phyloP scores from a whole-genome alignment of 2,329 filamentous ascomycete species.

The Zymoseptoria tritici region DNA sequence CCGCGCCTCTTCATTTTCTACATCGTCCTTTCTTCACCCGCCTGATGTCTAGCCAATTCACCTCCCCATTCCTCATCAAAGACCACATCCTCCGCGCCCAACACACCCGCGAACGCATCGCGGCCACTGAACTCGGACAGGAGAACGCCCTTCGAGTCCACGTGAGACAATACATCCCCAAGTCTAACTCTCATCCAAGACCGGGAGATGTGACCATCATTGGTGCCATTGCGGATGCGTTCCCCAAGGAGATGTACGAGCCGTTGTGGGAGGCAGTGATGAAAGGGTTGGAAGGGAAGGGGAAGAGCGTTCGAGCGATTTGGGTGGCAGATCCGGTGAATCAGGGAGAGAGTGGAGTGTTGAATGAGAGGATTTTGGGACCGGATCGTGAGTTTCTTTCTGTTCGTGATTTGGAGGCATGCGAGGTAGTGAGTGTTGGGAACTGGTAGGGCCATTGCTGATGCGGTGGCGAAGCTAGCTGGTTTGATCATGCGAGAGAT shows the following conservation, averaged over 20 bases:
- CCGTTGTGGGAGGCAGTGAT: constrained; percentile 62
- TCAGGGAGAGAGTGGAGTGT: constrained; percentile 67
- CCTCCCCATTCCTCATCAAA: constrained; percentile 6
- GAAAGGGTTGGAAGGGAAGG: constrained; percentile 55
- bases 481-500: constrained; percentile 78
- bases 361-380: constrained; percentile 69
- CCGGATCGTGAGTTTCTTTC: constrained; percentile 61
- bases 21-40: neutral
- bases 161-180: constrained; percentile 60
- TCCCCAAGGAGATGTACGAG: constrained; percentile 60
- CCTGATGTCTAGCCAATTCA: neutral
- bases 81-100: constrained; percentile 12
- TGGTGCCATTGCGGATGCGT: constrained; percentile 80
- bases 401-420: neutral
- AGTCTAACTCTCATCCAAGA: constrained; percentile 54
- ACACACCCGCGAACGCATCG: constrained; percentile 10
- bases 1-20: neutral
- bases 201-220: constrained; percentile 79
- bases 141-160: constrained; percentile 12
- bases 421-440: neutral
- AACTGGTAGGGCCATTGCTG: neutral
- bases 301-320: constrained; percentile 67
- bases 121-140: constrained; percentile 5
- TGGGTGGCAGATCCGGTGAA: constrained; percentile 86
- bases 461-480: constrained; percentile 52